Evolutionary conservation across 2,329 filamentous ascomycete species (phyloP).

Genomic region (Rugonectria rugulosa): DNA sequence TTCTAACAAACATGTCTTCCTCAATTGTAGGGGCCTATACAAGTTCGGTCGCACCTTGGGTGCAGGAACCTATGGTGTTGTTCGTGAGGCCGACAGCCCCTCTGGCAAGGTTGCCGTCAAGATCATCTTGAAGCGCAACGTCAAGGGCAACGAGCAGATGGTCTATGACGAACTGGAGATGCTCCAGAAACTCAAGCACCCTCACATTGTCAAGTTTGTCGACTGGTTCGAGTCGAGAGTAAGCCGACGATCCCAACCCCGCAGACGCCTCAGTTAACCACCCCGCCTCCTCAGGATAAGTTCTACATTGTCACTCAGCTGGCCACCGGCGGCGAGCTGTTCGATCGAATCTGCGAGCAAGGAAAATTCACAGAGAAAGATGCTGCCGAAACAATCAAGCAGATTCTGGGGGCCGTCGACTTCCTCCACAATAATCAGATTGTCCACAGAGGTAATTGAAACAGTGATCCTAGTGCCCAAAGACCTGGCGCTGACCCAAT

Average conservation of each 20-base stretch:
- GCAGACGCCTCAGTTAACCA: conserved; percentile 23
- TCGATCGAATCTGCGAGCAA: conserved; percentile 97
- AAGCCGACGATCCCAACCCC: conserved; percentile 42
- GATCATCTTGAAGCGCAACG: conserved; percentile 99
- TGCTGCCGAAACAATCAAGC: conserved; percentile 92
- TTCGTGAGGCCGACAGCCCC: conserved; percentile 89
- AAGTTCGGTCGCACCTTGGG: conserved; percentile 92
- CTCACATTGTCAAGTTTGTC: conserved; percentile 95
- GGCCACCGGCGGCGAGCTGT: conserved; percentile 93
- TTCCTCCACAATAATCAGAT: conserved; percentile 96
- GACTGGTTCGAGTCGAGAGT: conserved; percentile 99
- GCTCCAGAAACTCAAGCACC: conserved; percentile 88
- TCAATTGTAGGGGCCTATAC: conserved; percentile 74
- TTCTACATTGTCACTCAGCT: conserved; percentile 99
- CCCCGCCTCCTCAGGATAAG: conserved; percentile 74
- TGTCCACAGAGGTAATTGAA: conserved; percentile 83
- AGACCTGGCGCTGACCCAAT: conserved; percentile 6
- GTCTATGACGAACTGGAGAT: conserved; percentile 97
- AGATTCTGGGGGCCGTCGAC: conserved; percentile 90
- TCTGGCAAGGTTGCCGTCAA: conserved; percentile 92
- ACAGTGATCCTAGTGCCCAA: not conserved
- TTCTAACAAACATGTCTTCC: conserved; percentile 35
- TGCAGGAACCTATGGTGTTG: conserved; percentile 97
- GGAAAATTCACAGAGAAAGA: conserved; percentile 99
- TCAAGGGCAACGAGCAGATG: conserved; percentile 98